phyloP scores from a whole-genome alignment of 2,329 filamentous ascomycete species.

The Tolypocladium ovalisporum region DNA sequence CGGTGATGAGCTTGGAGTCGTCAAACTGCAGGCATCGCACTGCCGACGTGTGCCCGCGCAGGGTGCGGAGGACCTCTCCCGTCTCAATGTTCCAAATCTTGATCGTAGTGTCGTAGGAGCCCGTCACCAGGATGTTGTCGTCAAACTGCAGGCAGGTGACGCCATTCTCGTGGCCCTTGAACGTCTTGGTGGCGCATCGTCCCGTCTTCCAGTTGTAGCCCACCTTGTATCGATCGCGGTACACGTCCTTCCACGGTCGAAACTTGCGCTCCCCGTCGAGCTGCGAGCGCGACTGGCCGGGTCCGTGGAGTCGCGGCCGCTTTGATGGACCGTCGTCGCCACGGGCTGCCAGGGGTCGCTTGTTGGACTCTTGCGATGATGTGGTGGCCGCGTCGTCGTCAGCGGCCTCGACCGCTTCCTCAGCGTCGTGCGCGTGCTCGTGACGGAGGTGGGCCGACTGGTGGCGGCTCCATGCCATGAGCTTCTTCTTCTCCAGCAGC shows the following conservation, averaged over 20 bases:
- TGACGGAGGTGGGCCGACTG: constrained; percentile 29
- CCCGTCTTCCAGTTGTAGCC: constrained; percentile 97
- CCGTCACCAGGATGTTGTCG: constrained; percentile 83
- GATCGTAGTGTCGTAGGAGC: constrained; percentile 88
- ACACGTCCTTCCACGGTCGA: constrained; percentile 89
- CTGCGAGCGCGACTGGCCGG: constrained; percentile 18
- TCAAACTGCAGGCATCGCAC: constrained; percentile 90
- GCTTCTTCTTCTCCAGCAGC: constrained; percentile 73
- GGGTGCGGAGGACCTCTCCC: constrained; percentile 73
- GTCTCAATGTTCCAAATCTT: constrained; percentile 95
- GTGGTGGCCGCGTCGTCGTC: constrained; percentile 9
- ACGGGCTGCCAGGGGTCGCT: constrained; percentile 18
- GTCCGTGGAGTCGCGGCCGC: constrained; percentile 17
- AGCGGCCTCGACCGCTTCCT: constrained; percentile 12
- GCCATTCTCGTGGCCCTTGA: constrained; percentile 80
- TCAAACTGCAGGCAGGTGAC: constrained; percentile 49
- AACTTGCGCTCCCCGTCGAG: constrained; percentile 36
- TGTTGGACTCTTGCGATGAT: constrained; percentile 17
- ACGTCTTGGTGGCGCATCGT: constrained; percentile 70
- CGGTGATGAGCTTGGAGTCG: constrained; percentile 81
- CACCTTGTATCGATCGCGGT: constrained; percentile 89
- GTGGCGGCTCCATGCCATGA: constrained; percentile 78
- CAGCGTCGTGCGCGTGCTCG: constrained; percentile 3
- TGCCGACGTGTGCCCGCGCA: constrained; percentile 70
- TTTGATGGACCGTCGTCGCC: constrained; percentile 22